Conservation (phyloP, 345 rosid genomes). For the Hevea brasiliensis region DNA sequence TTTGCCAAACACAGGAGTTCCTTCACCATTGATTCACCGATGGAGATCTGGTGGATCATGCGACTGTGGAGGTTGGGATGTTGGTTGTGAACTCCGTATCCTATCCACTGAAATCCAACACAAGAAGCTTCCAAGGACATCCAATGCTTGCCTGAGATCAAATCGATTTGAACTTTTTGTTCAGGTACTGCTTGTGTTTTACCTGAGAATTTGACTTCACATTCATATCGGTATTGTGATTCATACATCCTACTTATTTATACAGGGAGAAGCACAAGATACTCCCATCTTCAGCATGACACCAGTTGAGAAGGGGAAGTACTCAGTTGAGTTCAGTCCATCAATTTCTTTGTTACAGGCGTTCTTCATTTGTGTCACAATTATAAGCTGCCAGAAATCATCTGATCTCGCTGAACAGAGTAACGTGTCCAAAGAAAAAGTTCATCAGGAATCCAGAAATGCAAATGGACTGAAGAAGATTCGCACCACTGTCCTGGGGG, state of each 20-base stretch:
- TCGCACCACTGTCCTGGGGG: not conserved
- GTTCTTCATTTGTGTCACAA: conserved; percentile 60
- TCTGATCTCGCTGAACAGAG: conserved; percentile 28
- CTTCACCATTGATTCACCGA: conserved; percentile 65
- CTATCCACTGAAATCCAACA: conserved; percentile 38
- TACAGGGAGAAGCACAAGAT: conserved; percentile 39
- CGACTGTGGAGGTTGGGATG: conserved; percentile 98
- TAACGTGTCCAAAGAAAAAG: conserved; percentile 22
- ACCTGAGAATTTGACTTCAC: not conserved
- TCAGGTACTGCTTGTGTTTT: conserved; percentile 44
- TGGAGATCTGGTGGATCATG: conserved; percentile 80
- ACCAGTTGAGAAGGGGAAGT: conserved; percentile 50
- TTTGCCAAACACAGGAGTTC: conserved; percentile 57
- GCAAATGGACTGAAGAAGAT: conserved; percentile 25
- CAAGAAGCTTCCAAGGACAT: conserved; percentile 22
- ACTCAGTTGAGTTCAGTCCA: conserved; percentile 62
- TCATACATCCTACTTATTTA: not conserved
- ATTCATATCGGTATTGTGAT: not conserved
- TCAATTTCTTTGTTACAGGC: conserved; percentile 67
- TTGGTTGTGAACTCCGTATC: conserved; percentile 67
- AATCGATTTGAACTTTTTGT: conserved; percentile 50
- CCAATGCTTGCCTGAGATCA: conserved; percentile 22
- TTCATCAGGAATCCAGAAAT: conserved; percentile 20
- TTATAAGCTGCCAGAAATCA: conserved; percentile 42
- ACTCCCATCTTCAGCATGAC: conserved; percentile 56